Percentiles rank a stretch among this genome's conserved stretches.
Evolutionary conservation across 1,284 basidiomycete species (phyloP).

Genomic region (Pholiota adiposa): DNA sequence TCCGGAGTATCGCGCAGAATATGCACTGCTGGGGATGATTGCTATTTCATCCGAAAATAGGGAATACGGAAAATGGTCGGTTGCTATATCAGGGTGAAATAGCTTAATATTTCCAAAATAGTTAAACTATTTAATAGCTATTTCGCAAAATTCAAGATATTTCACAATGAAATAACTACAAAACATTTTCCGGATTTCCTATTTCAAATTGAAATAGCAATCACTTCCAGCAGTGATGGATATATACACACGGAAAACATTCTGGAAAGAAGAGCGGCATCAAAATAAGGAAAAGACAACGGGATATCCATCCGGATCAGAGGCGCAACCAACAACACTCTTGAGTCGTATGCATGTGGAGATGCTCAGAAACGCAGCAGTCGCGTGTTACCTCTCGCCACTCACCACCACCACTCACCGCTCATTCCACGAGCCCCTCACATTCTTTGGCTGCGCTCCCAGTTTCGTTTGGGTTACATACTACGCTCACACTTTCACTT

Average conservation of each 20-base stretch:
- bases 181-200: too few species aligned
- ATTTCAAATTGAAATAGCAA: too few species aligned
- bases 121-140: too few species aligned
- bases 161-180: too few species aligned
- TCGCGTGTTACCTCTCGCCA: not conserved
- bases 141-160: too few species aligned
- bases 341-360: too few species aligned
- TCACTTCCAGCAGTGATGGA: not conserved
- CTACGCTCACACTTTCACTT: not conserved
- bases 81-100: too few species aligned
- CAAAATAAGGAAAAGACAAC: not conserved
- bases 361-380: not conserved
- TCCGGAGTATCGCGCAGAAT: too few species aligned
- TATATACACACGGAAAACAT: not conserved
- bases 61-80: too few species aligned
- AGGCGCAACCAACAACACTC: conserved; percentile 1
- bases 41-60: too few species aligned
- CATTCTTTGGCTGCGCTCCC: conserved; percentile 3
- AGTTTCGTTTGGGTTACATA: not conserved
- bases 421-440: not conserved
- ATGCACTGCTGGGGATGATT: too few species aligned
- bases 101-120: too few species aligned
- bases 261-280: not conserved
- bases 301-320: not conserved
- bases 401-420: not conserved